These are phyloP conservation scores for Crithidia sp. DNA, from an alignment of 208 protist genomes.

Conservation along the genomic window DNA sequence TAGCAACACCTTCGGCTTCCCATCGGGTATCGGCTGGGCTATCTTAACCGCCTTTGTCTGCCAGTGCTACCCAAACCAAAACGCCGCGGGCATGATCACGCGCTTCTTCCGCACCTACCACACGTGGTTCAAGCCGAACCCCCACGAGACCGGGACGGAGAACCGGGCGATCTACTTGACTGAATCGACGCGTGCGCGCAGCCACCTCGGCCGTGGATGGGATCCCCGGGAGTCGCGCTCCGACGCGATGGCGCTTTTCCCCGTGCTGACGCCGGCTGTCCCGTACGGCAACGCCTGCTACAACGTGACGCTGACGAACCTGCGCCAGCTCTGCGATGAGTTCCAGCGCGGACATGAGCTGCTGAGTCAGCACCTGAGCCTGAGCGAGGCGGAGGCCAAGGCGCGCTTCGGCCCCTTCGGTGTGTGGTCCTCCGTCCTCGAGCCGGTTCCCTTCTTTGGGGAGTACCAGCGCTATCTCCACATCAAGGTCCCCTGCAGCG, in stretches of 20 bases:
- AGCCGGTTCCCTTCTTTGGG: conserved; percentile 83
- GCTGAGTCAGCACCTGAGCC: conserved; percentile 44
- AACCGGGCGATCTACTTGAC: conserved; percentile 93
- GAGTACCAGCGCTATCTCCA: conserved; percentile 88
- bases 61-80: conserved; percentile 97
- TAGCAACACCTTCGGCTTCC: conserved; percentile 97
- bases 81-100: conserved; percentile 89
- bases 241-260: conserved; percentile 95
- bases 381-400: conserved; percentile 61
- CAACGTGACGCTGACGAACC: conserved; percentile 96
- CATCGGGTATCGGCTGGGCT: conserved; percentile 97
- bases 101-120: conserved; percentile 95
- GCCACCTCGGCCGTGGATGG: conserved; percentile 77
- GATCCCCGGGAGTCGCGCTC: conserved; percentile 84
- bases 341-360: conserved; percentile 93
- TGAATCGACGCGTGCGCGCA: conserved; percentile 74
- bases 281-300: conserved; percentile 98
- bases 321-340: conserved; percentile 94
- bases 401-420: conserved; percentile 65
- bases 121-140: conserved; percentile 92
- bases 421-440: conserved; percentile 81
- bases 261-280: conserved; percentile 98
- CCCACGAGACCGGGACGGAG: conserved; percentile 73
- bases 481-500: conserved; percentile 73
- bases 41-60: conserved; percentile 96